Conservation (phyloP, 2,329 filamentous ascomycete species). For the Cladosporium halotolerans region DNA sequence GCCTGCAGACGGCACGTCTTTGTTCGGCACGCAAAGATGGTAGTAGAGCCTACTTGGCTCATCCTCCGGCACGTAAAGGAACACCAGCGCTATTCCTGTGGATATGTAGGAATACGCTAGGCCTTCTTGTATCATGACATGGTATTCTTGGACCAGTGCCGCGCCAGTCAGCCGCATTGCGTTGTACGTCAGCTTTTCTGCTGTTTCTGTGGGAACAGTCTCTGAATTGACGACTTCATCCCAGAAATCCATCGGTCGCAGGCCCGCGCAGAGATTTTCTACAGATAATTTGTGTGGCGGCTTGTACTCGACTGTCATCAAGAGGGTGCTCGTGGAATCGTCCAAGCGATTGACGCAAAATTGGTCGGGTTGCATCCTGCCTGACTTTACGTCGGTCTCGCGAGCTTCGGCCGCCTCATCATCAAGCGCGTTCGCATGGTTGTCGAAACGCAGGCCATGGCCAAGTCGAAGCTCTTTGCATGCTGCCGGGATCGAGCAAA, state of each 20-base stretch:
- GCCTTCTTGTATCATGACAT: conserved; percentile 28
- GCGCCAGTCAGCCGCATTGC: conserved; percentile 18
- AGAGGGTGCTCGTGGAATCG: background rate
- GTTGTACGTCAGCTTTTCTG: conserved; percentile 19
- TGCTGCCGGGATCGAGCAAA: conserved; percentile 2
- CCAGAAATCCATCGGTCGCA: conserved; percentile 17
- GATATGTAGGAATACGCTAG: conserved; percentile 26
- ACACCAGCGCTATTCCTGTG: conserved; percentile 19
- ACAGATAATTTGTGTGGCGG: conserved; percentile 20
- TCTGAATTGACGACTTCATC: conserved; percentile 18
- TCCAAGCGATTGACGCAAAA: conserved; percentile 8
- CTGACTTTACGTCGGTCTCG: background rate
- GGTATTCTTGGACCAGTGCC: conserved; percentile 24
- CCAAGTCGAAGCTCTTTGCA: conserved; percentile 9
- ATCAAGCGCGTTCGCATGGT: background rate
- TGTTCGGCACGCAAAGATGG: conserved; percentile 24
- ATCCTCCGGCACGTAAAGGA: conserved; percentile 1
- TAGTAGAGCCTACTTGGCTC: conserved; percentile 16
- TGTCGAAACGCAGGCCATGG: conserved; percentile 5
- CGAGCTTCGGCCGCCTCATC: background rate
- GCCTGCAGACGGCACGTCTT: conserved; percentile 15
- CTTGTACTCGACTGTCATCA: conserved; percentile 19
- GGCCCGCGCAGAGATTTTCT: conserved; percentile 13
- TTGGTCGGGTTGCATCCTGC: conserved; percentile 8
- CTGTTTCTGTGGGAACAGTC: conserved; percentile 14